These are phyloP conservation scores for Aspergillus versicolor DNA, from an alignment of 2,329 filamentous ascomycete genomes.

Conservation along the genomic window DNA sequence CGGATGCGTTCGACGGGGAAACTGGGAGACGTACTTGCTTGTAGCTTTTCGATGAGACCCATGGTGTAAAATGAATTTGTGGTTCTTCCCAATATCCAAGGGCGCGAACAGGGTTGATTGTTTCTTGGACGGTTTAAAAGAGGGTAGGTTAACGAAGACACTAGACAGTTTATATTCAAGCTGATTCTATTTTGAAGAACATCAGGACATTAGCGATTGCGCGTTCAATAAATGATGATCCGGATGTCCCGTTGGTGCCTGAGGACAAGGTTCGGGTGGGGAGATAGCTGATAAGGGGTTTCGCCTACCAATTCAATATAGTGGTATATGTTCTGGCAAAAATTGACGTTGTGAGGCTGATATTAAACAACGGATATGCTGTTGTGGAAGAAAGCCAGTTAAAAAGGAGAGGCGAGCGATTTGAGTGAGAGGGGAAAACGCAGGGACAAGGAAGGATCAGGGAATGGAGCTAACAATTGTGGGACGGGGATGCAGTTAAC, in stretches of 20 bases:
- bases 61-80: conserved; percentile 32
- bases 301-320: background rate
- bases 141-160: background rate
- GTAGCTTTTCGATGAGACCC: conserved; percentile 52
- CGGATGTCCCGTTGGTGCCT: background rate
- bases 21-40: conserved; percentile 45
- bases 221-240: background rate
- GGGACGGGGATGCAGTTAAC: conserved; percentile 1
- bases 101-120: background rate
- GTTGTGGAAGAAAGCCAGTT: background rate
- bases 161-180: background rate
- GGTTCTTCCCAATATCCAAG: background rate
- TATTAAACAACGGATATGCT: background rate
- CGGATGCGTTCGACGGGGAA: background rate
- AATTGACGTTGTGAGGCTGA: background rate
- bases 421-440: conserved; percentile 8
- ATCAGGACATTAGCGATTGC: background rate
- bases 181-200: background rate
- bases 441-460: conserved; percentile 8
- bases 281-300: background rate
- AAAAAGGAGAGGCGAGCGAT: background rate
- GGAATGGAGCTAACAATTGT: conserved; percentile 4
- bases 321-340: background rate
- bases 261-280: background rate
- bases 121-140: background rate